Evolutionary conservation across 176 grass and related monocot genomes (phyloP), one percentile per base, ranked within the genome.

Genomic region (Dendrocalamus sinicus): DNA sequence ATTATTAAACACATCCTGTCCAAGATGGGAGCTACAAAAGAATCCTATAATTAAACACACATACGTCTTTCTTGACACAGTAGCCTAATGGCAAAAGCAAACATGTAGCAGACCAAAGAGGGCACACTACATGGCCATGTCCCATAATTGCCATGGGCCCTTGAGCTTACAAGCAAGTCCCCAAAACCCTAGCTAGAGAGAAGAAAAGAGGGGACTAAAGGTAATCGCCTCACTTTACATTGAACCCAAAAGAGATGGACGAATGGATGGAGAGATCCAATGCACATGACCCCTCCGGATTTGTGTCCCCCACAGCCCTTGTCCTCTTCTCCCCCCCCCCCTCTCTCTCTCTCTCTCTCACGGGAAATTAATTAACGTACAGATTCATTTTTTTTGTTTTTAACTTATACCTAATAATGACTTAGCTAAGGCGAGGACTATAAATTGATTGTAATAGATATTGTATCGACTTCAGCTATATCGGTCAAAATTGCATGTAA

Each of bases 201-300:
- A 53, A 55, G 69, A 32, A 7, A 26, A 46, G 17, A 22, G 44
- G 41, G 39, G 57, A 14, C 5, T 47, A 74, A 74, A 75, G 73
- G 30, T 55, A 39, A 50, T 84, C 54, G 2, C 19, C 74, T 76
- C 51, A 68, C 57, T 22, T 20, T 19, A 8, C 14, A 9, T 32
- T 50, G 48, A 44, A n/a, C 23, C 48, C 4, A 68, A 70, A 68
- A 45, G 72, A 17, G 57, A 80, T 17, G 63, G 85, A 89, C 2
- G 57, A 77, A 66, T n/a, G 58, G 85, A 59, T 63, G 50, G 48
- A 78, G 72, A 93, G 88, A 93, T 93, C 91, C 81, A 72, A 90
- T 17, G 85, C 73, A 90, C 85, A 73, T 48, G 88, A 90, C 88
- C 77, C 76, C 84, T 81, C 81, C 51, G 53, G 91, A 93, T 93